Evolutionary conservation across 2,329 filamentous ascomycete genomes (phyloP).

Genomic region (Alternaria tenuissima): DNA sequence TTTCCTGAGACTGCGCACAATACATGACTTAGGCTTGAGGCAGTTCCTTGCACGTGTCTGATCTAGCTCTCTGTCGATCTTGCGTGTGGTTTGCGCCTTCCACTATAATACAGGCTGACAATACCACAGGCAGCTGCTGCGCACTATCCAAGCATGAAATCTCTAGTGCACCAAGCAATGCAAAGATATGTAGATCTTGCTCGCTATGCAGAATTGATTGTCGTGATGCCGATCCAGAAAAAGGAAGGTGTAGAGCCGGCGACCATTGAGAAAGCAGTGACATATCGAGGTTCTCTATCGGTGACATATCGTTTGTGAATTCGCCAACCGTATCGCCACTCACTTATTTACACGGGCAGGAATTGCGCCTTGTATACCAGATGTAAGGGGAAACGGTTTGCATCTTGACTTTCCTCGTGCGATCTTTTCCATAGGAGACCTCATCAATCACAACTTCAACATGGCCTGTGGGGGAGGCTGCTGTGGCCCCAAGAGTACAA

Average conservation of each 20-base stretch:
- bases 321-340: not conserved
- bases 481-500: constrained; percentile 13
- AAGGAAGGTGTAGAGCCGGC: not conserved
- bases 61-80: not conserved
- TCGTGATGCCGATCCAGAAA: not conserved
- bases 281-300: constrained; percentile 17
- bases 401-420: not conserved
- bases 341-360: not conserved
- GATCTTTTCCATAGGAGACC: not conserved
- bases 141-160: not conserved
- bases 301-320: constrained; percentile 14
- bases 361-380: not conserved
- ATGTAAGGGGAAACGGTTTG: not conserved
- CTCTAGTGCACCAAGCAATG: no score
- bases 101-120: not conserved
- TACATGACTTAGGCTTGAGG: not conserved
- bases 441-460: not conserved
- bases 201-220: not conserved
- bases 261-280: constrained; percentile 16
- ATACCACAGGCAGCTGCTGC: not conserved
- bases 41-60: not conserved
- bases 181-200: not conserved
- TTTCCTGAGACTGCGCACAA: not conserved
- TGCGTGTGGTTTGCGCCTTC: not conserved
- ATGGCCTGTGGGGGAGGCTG: constrained; percentile 29